Evolutionary conservation across 2,329 filamentous ascomycete species (phyloP), one percentile per base, ranked within the genome.

Genomic region (Aspergillus ochraceus): DNA sequence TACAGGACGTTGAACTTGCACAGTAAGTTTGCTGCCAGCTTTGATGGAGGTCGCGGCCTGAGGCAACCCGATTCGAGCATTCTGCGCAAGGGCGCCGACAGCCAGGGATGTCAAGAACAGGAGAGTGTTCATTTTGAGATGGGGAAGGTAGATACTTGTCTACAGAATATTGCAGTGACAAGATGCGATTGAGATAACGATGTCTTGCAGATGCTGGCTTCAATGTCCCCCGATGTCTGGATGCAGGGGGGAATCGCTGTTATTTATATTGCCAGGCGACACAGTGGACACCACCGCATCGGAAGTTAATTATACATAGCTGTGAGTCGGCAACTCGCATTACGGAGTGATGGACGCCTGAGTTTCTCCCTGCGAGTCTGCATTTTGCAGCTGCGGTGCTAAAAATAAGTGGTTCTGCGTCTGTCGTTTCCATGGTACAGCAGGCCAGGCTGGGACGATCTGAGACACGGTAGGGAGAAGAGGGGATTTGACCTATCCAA

Each of bases 1-100:
- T 65, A 74, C 71, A 20, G 70, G 67, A 42, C 68, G 70, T 49
- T 71, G 70, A 3, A 74, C 60, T 55, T 73, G 71, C 3, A 74
- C 63, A 14, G 59, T 60, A n/a, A 69, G 22, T 1, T 70, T 51
- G 4, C 54, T 52, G 2, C 70, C 72, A 2, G 67, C 57, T 17
- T 54, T n/a, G 9, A 74, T 52, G 4, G 56, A 51, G 29, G 66
- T 45, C 11, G 60, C 66, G 19, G 57, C 57, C 2, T 26, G n/a
- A 2, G 72, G 71, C 2, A 70, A 59, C n/a, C 66, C 65, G 42
- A 74, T 66, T 0, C 24, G 4, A n/a, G 64, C 70, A 9, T 57
- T 68, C 52, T 74, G 72, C 6, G 71, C 69, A 49, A 71, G 57
- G 47, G 66, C 68, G 6, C 58, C 56, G 32, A 64, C 62, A 12